Base-by-base conservation (phyloP, 192 early-diverging fungal genomes). In the Podila clonocystis region DNA sequence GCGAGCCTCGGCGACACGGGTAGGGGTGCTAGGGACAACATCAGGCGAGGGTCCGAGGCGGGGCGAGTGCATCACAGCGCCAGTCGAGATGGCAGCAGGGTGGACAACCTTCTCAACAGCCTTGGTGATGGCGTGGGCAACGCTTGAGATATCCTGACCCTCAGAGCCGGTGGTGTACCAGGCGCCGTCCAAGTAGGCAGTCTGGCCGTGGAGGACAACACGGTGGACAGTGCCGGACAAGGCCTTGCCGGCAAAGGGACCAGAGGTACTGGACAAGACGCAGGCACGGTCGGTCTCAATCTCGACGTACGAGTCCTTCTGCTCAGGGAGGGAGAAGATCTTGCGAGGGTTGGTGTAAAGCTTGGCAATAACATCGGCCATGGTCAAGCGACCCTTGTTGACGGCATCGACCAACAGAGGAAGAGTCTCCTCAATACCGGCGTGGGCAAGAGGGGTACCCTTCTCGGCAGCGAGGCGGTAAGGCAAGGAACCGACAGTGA, bases 271-370 rank as follows among this genome's bases (percentile, higher is more conserved):
- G 33, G 89, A 70, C n/a, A 91, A 82, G 12, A 83, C 65, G 19
- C 79, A 84, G 41, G 86, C 76, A 24, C 96, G 90, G 73, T 97
- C 96, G 67, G 96, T 84, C 82, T 98, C 95, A 61, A 98, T 89
- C 87, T 99, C 97, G 30, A 99, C 87, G 58, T 95, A 97, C 15
- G 97, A 98, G 70, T 98, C 96, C 11, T 91, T 83, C 85, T 98
- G 95, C 70, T 93, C 90, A n/a, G 95, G 90, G n/a, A 99, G 80
- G 26, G 93, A 92, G 83, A 99, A 96, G 87, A 99, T 98, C 58
- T 88, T 85, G 61, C 91, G 89, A 34, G 98, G 98, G 77, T 97
- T 97, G 17, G 88, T 89, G 84, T 95, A 93, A 36, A 97, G 74
- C 52, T 93, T 87, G 38, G 87, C 82, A 31, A 88, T 82, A 58